Base-by-base conservation (phyloP, 352 stramenopile genomes). In the Pythium phragmiticola region DNA sequence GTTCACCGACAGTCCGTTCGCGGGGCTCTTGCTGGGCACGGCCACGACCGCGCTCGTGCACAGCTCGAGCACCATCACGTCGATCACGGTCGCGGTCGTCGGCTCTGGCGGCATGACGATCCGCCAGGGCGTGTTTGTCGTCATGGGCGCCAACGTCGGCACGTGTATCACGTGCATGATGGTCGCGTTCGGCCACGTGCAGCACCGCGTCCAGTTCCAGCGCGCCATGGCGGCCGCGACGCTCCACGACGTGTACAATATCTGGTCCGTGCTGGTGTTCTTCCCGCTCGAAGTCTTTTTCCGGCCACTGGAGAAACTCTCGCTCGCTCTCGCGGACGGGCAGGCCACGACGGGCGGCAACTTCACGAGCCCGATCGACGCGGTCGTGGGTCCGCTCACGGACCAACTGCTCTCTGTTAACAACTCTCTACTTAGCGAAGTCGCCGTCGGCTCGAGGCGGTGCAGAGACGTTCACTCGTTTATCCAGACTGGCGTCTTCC, bases 141-240 rank as follows among this genome's bases (percentile, higher is more conserved):
- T 95, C 46, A 92, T 94, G 77, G 86, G 86, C 39, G 83, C 86
- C 34, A 94, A 94, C 68, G 89, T 86, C 28, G 55, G 55, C 45
- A 62, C 55, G 2, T 62, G 55, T 30, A 28, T 62, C 30, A 63
- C 56, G 42, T 63, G 56, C 56, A 63, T 63, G 30, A 54, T 62
- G 43, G 55, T 62, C 30, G 55, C 55, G 45, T 62, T 62, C 33
- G 55, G 43, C 30, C 45, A 62, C 9, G 55, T 62, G 17, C 9
- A 17, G 12, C n/a, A 62, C 52, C 63, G 57, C 17, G 74, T 68
- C 36, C 39, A 74, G 50, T 69, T 84, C 43, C 62, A 82, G 52
- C 68, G 68, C n/a, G 74, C 65, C 21, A 65, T 76, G 65, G 65
- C 65, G 6, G 65, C 65, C 39, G 65, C 65, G 33, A 28, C 55